phyloP scores from a whole-genome alignment of 441 rosid genomes.

The Iberis amara region DNA sequence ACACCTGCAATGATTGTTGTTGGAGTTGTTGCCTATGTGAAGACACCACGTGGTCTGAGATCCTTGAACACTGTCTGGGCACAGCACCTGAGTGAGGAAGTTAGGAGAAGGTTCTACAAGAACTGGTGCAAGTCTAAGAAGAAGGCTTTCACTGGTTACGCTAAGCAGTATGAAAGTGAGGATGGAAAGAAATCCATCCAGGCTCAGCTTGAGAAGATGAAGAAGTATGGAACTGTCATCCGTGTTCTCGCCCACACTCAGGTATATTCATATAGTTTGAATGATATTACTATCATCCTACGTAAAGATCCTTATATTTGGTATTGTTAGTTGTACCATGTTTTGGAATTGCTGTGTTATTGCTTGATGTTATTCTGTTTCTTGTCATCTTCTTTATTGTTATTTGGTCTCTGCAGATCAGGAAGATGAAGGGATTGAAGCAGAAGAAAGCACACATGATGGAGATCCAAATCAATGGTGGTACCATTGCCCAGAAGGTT shows the following conservation, averaged over 20 bases:
- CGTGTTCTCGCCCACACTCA: constrained; percentile 90
- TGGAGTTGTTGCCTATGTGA: constrained; percentile 87
- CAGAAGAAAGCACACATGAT: constrained; percentile 88
- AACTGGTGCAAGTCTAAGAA: constrained; percentile 92
- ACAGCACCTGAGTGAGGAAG: constrained; percentile 86
- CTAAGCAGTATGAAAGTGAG: constrained; percentile 57
- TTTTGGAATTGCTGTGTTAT: too few species aligned
- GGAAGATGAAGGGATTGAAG: constrained; percentile 89
- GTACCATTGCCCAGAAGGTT: constrained; percentile 70
- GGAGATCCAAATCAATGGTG: constrained; percentile 91
- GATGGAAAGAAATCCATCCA: constrained; percentile 72
- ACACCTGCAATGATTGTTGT: constrained; percentile 85
- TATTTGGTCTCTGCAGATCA: constrained; percentile 40
- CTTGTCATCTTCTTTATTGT: constrained; percentile 25
- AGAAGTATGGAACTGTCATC: constrained; percentile 72
- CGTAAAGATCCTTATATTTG: too few species aligned
- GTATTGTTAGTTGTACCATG: too few species aligned
- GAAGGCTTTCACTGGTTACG: constrained; percentile 78
- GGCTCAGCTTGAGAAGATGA: constrained; percentile 74
- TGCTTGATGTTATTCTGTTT: too few species aligned
- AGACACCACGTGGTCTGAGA: constrained; percentile 81
- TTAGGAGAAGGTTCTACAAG: constrained; percentile 83
- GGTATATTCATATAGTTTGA: constrained; percentile 30
- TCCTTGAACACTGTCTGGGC: constrained; percentile 90
- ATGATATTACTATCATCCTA: too few species aligned